Conservation (phyloP, 176 grass and related monocot species). For the Aegilops umbellulata region DNA sequence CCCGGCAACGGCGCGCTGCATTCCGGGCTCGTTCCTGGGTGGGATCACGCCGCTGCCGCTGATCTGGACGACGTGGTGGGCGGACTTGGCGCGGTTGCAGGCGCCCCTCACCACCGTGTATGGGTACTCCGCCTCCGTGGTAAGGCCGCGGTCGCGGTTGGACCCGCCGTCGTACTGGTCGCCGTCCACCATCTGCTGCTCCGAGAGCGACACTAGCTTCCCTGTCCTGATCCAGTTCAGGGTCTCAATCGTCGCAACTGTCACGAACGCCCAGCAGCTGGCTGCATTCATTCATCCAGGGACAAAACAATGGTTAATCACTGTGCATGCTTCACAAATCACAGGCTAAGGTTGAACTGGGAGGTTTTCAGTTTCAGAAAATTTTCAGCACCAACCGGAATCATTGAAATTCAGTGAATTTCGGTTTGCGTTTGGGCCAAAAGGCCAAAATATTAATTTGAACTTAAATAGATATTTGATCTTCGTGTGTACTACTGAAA, state of each 20-base stretch:
- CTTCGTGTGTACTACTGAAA: too few relatives aligned
- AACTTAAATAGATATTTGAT: too few relatives aligned
- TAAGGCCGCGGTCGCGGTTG: conserved; percentile 31
- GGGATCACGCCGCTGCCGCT: conserved; percentile 13
- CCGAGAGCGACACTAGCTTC: conserved; percentile 20
- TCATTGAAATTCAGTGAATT: too few relatives aligned
- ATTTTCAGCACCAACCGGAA: too few relatives aligned
- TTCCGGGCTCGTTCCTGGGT: not conserved
- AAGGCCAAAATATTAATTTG: too few relatives aligned
- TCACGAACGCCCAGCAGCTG: conserved; percentile 57
- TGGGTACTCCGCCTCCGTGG: conserved; percentile 32
- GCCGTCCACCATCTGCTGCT: conserved; percentile 60
- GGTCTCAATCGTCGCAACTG: conserved; percentile 49
- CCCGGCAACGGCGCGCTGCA: conserved; percentile 29
- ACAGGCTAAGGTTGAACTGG: not conserved
- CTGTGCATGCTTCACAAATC: not conserved
- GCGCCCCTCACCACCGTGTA: conserved; percentile 13
- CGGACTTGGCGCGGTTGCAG: conserved; percentile 5
- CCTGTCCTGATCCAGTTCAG: conserved; percentile 38
- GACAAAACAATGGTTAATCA: not conserved
- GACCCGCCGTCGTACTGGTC: conserved; percentile 33
- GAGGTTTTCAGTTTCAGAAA: too few relatives aligned
- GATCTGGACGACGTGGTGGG: conserved; percentile 2
- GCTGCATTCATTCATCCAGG: not conserved
- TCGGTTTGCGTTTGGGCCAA: too few relatives aligned